Evolutionary conservation across 306 rosid species (phyloP).

Genomic region (Crotalaria pallida): DNA sequence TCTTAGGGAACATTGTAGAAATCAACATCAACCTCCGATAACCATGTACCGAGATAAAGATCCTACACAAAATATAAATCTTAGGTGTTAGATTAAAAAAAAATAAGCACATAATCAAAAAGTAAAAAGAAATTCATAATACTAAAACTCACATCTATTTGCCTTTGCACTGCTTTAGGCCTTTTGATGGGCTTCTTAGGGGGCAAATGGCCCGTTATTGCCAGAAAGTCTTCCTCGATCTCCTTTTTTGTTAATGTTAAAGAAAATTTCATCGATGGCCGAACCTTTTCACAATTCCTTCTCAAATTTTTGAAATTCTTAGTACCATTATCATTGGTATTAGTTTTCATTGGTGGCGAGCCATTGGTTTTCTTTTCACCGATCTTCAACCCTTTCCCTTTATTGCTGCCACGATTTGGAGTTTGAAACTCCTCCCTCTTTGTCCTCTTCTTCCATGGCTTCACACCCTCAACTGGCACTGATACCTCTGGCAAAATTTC

Average conservation of each 20-base stretch:
- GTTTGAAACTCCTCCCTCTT: background rate
- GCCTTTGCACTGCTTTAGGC: conserved; percentile 43
- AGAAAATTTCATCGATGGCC: conserved; percentile 38
- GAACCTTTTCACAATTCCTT: background rate
- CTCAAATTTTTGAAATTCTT: background rate
- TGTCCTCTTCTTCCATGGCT: background rate
- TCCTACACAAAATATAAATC: background rate
- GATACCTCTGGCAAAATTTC: too few relatives aligned
- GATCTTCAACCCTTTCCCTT: background rate
- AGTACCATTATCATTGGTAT: background rate
- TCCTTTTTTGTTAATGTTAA: conserved; percentile 46
- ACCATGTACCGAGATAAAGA: background rate
- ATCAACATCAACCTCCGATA: conserved; percentile 1
- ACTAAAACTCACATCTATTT: conserved; percentile 50
- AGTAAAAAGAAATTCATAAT: too few relatives aligned
- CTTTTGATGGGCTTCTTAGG: conserved; percentile 60
- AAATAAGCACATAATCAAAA: background rate
- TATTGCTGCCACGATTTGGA: background rate
- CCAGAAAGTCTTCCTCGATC: conserved; percentile 63
- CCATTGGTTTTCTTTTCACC: background rate
- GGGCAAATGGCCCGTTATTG: conserved; percentile 44
- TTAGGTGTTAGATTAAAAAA: too few relatives aligned
- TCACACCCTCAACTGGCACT: background rate
- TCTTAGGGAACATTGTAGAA: conserved; percentile 5
- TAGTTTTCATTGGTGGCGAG: background rate